Percentiles rank a stretch among this genome's conserved stretches.
These are phyloP conservation scores for Ajuga chamaepitys DNA, from an alignment of 257 asterid species.

Conservation along the genomic window DNA sequence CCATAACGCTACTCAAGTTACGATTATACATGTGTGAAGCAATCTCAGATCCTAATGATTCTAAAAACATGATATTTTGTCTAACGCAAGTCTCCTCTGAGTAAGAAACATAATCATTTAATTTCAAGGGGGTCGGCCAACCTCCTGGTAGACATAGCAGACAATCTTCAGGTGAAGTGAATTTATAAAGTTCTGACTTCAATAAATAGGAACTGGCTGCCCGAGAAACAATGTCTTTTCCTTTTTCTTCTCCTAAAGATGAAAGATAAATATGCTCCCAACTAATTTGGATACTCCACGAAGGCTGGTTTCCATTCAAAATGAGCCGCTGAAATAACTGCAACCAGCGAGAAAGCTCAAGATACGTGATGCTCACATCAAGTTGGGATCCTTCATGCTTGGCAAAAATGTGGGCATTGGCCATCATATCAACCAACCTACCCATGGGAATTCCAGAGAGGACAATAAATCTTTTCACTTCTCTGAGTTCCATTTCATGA, in stretches of 20 bases:
- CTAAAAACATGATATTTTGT: slow-evolving; percentile 64
- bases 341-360: slow-evolving; percentile 93
- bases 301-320: slow-evolving; percentile 54
- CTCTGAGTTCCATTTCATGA: slow-evolving; percentile 58
- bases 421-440: slow-evolving; percentile 70
- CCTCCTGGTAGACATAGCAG: slow-evolving; percentile 70
- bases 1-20: slow-evolving; percentile 13
- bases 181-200: slow-evolving; percentile 26
- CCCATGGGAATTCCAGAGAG: slow-evolving; percentile 77
- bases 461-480: slow-evolving; percentile 58
- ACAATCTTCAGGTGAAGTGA: slow-evolving; percentile 37
- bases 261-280: slow-evolving; percentile 89
- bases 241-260: slow-evolving; percentile 70
- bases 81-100: slow-evolving; percentile 61
- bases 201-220: slow-evolving; percentile 41
- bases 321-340: slow-evolving; percentile 76
- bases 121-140: slow-evolving; percentile 80
- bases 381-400: slow-evolving; percentile 56
- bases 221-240: slow-evolving; percentile 48
- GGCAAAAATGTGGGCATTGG: slow-evolving; percentile 74
- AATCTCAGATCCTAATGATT: slow-evolving; percentile 54
- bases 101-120: slow-evolving; percentile 54
- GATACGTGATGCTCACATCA: slow-evolving; percentile 60
- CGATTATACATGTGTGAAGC: slow-evolving; percentile 27
- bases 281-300: slow-evolving; percentile 85